Evolutionary conservation across 768 basidiomycete genomes (phyloP).

Genomic region (Pleurotus eryngii): DNA sequence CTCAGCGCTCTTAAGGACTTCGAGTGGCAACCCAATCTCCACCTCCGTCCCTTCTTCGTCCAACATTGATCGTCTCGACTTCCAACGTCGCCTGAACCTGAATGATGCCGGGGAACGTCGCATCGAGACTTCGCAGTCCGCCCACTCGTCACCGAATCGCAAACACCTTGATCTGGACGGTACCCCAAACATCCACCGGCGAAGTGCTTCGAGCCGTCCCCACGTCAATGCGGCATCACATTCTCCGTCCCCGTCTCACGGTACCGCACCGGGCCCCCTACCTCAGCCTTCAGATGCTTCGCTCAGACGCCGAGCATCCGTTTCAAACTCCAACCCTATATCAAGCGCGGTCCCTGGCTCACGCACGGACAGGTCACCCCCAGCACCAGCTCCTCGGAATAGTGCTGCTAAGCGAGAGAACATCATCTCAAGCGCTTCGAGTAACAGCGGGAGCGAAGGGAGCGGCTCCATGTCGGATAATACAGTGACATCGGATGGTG

Average conservation of each 20-base stretch:
- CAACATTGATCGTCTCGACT: slow-evolving; percentile 39
- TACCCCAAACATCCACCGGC: slow-evolving; percentile 41
- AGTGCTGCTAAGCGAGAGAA: slow-evolving; percentile 25
- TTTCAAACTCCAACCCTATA: slow-evolving; percentile 18
- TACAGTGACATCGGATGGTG: slow-evolving; percentile 82
- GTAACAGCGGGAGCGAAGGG: slow-evolving; percentile 62
- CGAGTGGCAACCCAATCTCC: slow-evolving; percentile 36
- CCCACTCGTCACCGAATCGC: slow-evolving; percentile 59
- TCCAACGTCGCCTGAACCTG: slow-evolving; percentile 44
- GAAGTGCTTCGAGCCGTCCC: slow-evolving; percentile 41
- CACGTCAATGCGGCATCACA: slow-evolving; percentile 40
- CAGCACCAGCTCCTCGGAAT: slow-evolving; percentile 21
- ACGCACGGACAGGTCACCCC: slow-evolving; percentile 20
- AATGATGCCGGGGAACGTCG: slow-evolving; percentile 42
- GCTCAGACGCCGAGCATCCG: slow-evolving; percentile 27
- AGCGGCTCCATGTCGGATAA: slow-evolving; percentile 64
- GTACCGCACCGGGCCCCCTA: slow-evolving; percentile 31
- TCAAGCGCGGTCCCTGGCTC: slow-evolving; percentile 15
- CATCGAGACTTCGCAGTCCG: slow-evolving; percentile 42
- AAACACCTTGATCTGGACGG: slow-evolving; percentile 57
- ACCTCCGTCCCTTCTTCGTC: slow-evolving; percentile 46
- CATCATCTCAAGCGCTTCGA: slow-evolving; percentile 45
- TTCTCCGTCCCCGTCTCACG: slow-evolving; percentile 33
- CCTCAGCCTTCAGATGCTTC: slow-evolving; percentile 15
- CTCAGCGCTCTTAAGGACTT: slow-evolving; percentile 37